phyloP scores from a whole-genome alignment of 768 basidiomycete genomes.

The Tricholoma hemisulphureum region DNA sequence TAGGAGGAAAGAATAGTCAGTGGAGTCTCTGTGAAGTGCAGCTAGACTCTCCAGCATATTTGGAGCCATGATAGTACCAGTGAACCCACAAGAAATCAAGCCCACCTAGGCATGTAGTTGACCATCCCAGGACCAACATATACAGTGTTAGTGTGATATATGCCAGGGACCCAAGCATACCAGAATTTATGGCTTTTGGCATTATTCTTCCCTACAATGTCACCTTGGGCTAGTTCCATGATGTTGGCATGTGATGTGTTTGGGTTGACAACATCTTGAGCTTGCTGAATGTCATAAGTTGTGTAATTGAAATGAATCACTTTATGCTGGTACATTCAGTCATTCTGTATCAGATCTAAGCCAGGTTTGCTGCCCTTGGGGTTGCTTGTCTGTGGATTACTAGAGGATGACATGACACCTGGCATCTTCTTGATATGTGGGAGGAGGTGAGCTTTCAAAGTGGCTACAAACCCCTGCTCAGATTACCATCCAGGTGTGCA shows the following conservation, averaged over 20 bases:
- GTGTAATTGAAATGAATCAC: conserved; percentile 39
- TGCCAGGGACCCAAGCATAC: conserved; percentile 28
- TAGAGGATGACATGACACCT: not conserved
- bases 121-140: conserved; percentile 3
- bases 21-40: conserved; percentile 6
- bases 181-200: conserved; percentile 19
- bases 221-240: conserved; percentile 16
- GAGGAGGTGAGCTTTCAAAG: conserved; percentile 4
- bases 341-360: not conserved
- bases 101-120: conserved; percentile 5
- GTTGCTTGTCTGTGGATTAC: not conserved
- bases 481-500: not conserved
- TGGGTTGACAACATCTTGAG: conserved; percentile 18
- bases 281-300: conserved; percentile 36
- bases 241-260: conserved; percentile 26
- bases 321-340: conserved; percentile 24
- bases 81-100: conserved; percentile 33
- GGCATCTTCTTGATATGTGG: conserved; percentile 10
- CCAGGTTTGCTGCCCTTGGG: not conserved
- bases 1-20: too few species aligned
- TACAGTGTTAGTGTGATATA: conserved; percentile 26
- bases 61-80: conserved; percentile 23
- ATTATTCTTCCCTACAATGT: conserved; percentile 1
- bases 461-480: not conserved
- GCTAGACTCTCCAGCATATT: not conserved